phyloP scores from a whole-genome alignment of 2,329 filamentous ascomycete species.

The Monosporascus sp. region DNA sequence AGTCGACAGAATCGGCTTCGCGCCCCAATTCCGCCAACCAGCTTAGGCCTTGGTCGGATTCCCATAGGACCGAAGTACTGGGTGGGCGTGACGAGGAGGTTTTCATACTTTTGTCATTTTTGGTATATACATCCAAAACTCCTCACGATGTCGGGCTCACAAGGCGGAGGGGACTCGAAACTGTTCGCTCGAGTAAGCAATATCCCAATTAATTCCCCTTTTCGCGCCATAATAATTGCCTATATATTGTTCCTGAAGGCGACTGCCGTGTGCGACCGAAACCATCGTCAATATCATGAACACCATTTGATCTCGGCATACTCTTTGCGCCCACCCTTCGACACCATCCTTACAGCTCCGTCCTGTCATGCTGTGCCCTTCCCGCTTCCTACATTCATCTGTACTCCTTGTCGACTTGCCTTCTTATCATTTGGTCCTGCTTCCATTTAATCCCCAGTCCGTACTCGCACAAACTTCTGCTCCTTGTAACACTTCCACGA shows the following conservation, averaged over 20 bases:
- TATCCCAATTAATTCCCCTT: slow-evolving; percentile 11
- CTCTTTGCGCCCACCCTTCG: background rate
- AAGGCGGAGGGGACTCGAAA: slow-evolving; percentile 90
- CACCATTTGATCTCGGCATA: background rate
- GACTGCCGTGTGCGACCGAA: background rate
- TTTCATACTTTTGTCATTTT: background rate
- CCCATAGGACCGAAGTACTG: background rate
- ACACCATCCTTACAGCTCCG: background rate
- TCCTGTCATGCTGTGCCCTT: background rate
- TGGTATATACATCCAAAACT: slow-evolving; percentile 3
- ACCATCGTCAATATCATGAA: background rate
- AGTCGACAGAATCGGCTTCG: background rate
- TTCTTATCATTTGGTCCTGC: too few relatives aligned
- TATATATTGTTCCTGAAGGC: background rate
- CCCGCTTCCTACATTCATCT: too few relatives aligned
- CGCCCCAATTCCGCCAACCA: background rate
- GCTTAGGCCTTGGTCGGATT: background rate
- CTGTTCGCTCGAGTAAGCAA: slow-evolving; percentile 88
- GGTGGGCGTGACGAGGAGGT: background rate
- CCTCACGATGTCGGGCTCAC: slow-evolving; percentile 48
- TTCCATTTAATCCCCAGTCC: background rate
- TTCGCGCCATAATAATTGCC: slow-evolving; percentile 3
- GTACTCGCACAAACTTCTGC: background rate
- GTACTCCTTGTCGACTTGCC: too few relatives aligned
- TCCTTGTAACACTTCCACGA: background rate